phyloP scores from a whole-genome alignment of 2,329 filamentous ascomycete species.

The Aspergillus unguis region DNA sequence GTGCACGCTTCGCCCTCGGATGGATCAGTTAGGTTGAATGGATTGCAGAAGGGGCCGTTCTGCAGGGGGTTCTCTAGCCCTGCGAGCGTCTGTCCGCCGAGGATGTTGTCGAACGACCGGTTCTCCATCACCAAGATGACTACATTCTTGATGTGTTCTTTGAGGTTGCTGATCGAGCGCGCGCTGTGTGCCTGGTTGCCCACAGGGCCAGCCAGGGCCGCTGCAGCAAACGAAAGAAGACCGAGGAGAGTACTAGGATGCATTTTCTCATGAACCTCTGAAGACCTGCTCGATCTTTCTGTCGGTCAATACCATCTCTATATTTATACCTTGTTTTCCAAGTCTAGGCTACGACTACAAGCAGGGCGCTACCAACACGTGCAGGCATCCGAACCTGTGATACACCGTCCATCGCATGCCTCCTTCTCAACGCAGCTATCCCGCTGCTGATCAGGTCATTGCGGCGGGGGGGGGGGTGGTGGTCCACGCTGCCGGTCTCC shows the following conservation, averaged over 20 bases:
- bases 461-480: not conserved
- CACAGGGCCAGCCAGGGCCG: slow-evolving; percentile 11
- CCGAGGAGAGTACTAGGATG: slow-evolving; percentile 23
- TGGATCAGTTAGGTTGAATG: slow-evolving; percentile 34
- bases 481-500: not conserved
- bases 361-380: not conserved
- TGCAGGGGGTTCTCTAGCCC: slow-evolving; percentile 45
- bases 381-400: not conserved
- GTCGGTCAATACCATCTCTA: too few relatives aligned
- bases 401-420: not conserved
- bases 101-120: slow-evolving; percentile 45
- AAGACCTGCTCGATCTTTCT: too few relatives aligned
- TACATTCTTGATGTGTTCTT: slow-evolving; percentile 37
- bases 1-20: slow-evolving; percentile 31
- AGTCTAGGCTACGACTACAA: too few relatives aligned
- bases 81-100: slow-evolving; percentile 40
- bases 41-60: slow-evolving; percentile 44
- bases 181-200: slow-evolving; percentile 6
- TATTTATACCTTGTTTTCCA: slow-evolving; percentile 1
- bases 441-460: slow-evolving; percentile 1
- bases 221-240: slow-evolving; percentile 24
- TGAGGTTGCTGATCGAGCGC: slow-evolving; percentile 26
- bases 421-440: not conserved
- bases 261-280: slow-evolving; percentile 9
- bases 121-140: slow-evolving; percentile 43